Base-by-base conservation (phyloP, 1,139 yeast species). In the Protomyces inundatus region DNA sequence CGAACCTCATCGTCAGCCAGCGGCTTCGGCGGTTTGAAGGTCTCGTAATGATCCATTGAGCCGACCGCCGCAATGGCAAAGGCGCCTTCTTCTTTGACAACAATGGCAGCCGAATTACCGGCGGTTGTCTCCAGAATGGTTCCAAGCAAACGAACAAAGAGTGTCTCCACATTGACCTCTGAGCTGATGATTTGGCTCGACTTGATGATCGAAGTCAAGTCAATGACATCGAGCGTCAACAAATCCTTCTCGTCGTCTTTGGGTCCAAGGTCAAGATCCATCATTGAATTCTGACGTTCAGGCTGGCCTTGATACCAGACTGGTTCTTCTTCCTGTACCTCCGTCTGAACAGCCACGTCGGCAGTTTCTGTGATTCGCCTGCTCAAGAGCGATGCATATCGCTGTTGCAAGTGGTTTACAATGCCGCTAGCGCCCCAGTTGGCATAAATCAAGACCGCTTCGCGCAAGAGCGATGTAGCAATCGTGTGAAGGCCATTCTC, bases 171-270 rank as follows among this genome's bases (percentile, higher is more conserved):
- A 34, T 67, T 66, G 23, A 68, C 63, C 58, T 68, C 69, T 23
- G 69, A 66, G 16, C 70, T 64, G 12, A 68, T 55, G 14, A 67
- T 59, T 33, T 67, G 70, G 42, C 68, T 61, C 45, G 67, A 66
- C 54, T 65, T 64, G 42, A 68, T 68, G 39, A 68, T 65, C 32
- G 70, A 68, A 14, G 65, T 64, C 48, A 68, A 54, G 54, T 68
- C 69, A 14, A 68, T 59, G 50, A 68, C 66, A 40, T 68, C 69
- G 5, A 68, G 62, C 6, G 67, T 65, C 6, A 50, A 35, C 37
- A 33, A 10, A n/a, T 50, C 37, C 10, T 32, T n/a, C 7, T 32
- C 54, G 16, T 30, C 35, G 14, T 32, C 37, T 50, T 32, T 33
- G 16, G 54, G 35, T 1, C 45, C 56, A 36, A 34, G 14, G 10